A percentile compares a stretch with the other conserved stretches of the same genome.
These are phyloP conservation scores for Stenogyne calaminthoides DNA, from an alignment of 305 asterid genomes.

Conservation along the genomic window DNA sequence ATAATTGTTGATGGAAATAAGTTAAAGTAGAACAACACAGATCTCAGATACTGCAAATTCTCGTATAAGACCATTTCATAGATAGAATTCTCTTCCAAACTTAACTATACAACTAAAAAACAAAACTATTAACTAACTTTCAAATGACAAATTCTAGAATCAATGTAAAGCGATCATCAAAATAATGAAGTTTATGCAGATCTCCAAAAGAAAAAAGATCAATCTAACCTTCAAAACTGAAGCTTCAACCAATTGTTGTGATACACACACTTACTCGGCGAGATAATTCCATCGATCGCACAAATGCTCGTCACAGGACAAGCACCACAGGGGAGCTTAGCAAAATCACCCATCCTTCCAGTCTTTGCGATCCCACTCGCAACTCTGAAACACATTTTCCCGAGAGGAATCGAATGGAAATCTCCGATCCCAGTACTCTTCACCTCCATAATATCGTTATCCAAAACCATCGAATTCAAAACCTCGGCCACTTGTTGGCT, in stretches of 20 bases:
- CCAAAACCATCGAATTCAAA: slow-evolving; percentile 54
- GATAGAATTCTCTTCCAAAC: too few relatives aligned
- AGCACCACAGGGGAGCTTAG: slow-evolving; percentile 70
- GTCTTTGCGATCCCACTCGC: slow-evolving; percentile 39
- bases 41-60: background rate
- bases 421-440: slow-evolving; percentile 74
- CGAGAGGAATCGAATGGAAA: slow-evolving; percentile 55
- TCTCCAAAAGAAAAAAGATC: background rate
- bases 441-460: slow-evolving; percentile 56
- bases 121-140: too few relatives aligned
- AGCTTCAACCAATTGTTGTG: slow-evolving; percentile 57
- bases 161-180: too few relatives aligned
- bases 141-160: too few relatives aligned
- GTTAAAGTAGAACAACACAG: background rate
- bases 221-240: slow-evolving; percentile 34
- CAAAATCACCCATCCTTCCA: slow-evolving; percentile 41
- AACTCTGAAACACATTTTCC: slow-evolving; percentile 48
- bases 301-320: slow-evolving; percentile 60
- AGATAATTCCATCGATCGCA: slow-evolving; percentile 57
- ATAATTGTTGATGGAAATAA: background rate
- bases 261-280: slow-evolving; percentile 60
- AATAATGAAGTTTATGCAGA: too few relatives aligned
- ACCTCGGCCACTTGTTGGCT: slow-evolving; percentile 43
- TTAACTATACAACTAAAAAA: too few relatives aligned
- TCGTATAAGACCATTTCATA: background rate